Conservation (phyloP, 2,329 filamentous ascomycete species). For the Lecanicillium sp. region DNA sequence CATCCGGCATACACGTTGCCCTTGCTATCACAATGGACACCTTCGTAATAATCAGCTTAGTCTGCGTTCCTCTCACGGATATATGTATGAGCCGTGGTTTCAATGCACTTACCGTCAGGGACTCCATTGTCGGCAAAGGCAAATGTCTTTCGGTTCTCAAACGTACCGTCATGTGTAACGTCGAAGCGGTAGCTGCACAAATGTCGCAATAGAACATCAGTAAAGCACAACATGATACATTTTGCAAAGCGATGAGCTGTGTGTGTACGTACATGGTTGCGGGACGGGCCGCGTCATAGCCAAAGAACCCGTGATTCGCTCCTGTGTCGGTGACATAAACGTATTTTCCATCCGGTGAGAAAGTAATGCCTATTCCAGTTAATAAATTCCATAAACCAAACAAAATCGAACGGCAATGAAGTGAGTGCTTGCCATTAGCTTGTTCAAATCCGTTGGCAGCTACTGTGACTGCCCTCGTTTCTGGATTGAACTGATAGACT, state of each 20-base stretch:
- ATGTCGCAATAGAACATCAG: neutral
- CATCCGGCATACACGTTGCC: conserved; percentile 50
- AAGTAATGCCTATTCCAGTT: conserved; percentile 39
- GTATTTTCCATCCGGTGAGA: conserved; percentile 46
- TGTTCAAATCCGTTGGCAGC: conserved; percentile 52
- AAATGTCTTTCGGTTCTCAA: conserved; percentile 46
- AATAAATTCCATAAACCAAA: neutral
- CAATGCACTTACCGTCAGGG: conserved; percentile 46
- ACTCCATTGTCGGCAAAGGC: conserved; percentile 48
- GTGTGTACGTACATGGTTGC: conserved; percentile 40
- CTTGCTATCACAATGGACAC: conserved; percentile 46
- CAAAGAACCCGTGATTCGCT: conserved; percentile 37
- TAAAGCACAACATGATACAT: neutral
- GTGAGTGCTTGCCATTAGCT: conserved; percentile 42
- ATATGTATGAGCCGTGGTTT: neutral
- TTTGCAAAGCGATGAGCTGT: neutral
- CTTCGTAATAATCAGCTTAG: conserved; percentile 27
- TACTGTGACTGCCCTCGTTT: conserved; percentile 44
- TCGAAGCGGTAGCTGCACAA: conserved; percentile 38
- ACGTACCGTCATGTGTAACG: conserved; percentile 40
- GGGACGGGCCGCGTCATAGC: conserved; percentile 34
- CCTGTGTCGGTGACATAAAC: conserved; percentile 55
- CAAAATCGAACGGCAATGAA: accelerated
- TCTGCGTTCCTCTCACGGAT: neutral
- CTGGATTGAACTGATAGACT: conserved; percentile 50